phyloP scores from a whole-genome alignment of 148 eudicot genomes.

The Chenopodium quinoa region DNA sequence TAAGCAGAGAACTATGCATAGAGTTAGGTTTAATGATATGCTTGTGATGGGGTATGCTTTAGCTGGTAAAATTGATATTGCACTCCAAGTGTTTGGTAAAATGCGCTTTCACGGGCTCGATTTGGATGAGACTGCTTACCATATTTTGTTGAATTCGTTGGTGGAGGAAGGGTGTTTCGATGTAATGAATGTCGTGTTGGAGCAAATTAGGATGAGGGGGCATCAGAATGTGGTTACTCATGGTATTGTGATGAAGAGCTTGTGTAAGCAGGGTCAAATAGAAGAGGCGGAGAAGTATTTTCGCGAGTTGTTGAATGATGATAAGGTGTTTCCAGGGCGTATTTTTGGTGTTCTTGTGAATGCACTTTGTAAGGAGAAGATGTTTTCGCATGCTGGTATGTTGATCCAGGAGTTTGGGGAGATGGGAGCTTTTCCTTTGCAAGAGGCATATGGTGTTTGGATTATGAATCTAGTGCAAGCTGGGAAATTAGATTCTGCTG shows the following conservation, averaged over 20 bases:
- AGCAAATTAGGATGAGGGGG: conserved; percentile 57
- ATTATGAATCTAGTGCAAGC: conserved; percentile 50
- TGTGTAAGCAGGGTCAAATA: conserved; percentile 54
- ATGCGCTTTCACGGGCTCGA: conserved; percentile 75
- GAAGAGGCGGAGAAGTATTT: conserved; percentile 58
- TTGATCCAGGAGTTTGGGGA: conserved; percentile 52
- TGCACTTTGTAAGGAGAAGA: conserved; percentile 52
- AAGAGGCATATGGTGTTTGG: conserved; percentile 62
- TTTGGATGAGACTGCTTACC: conserved; percentile 50
- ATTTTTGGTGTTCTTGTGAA: conserved; percentile 40
- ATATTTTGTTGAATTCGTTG: conserved; percentile 64
- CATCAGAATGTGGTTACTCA: conserved; percentile 42
- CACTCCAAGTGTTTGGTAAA: conserved; percentile 67
- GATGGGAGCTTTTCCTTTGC: conserved; percentile 34
- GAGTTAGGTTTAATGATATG: conserved; percentile 38
- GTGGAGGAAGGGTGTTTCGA: conserved; percentile 60
- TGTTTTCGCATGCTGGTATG: conserved; percentile 50
- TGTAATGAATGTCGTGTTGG: conserved; percentile 42
- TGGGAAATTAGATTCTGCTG: conserved; percentile 56
- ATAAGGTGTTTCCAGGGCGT: conserved; percentile 25
- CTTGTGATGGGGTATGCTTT: conserved; percentile 85
- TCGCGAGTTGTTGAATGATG: conserved; percentile 29
- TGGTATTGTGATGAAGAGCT: conserved; percentile 53
- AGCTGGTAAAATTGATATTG: conserved; percentile 69
- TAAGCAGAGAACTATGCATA: conserved; percentile 25